These are phyloP conservation scores for Teunomyces lycoperdinae DNA, from an alignment of 805 yeast species.

Conservation along the genomic window DNA sequence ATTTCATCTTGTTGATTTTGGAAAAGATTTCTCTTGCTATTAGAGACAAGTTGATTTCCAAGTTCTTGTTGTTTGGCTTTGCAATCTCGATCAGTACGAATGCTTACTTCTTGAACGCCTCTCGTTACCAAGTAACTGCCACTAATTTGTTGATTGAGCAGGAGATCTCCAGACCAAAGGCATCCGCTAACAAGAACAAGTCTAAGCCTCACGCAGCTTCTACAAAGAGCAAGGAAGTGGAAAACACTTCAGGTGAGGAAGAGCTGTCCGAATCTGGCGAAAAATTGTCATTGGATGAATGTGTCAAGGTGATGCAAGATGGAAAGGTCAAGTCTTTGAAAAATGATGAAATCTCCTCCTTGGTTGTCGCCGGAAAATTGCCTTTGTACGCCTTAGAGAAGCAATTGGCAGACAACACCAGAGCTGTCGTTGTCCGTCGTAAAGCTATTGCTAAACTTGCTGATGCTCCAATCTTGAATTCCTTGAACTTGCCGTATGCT, in stretches of 20 bases:
- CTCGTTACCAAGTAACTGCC: constrained; percentile 60
- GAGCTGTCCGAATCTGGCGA: constrained; percentile 19
- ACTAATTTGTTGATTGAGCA: constrained; percentile 39
- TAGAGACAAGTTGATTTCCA: constrained; percentile 76
- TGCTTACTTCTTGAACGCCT: constrained; percentile 80
- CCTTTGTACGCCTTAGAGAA: constrained; percentile 95
- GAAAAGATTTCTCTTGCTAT: constrained; percentile 64
- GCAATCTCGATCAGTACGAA: constrained; percentile 77
- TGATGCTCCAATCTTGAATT: constrained; percentile 73
- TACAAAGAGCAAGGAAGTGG: background rate
- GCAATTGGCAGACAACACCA: constrained; percentile 78
- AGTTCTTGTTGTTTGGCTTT: constrained; percentile 68
- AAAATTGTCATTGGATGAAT: constrained; percentile 58
- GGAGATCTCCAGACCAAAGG: constrained; percentile 32
- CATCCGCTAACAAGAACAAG: constrained; percentile 2
- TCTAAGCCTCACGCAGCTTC: constrained; percentile 2
- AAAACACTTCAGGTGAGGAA: constrained; percentile 19
- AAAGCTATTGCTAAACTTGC: constrained; percentile 84
- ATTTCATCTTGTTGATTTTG: constrained; percentile 48
- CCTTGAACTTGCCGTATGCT: constrained; percentile 71
- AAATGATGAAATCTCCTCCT: constrained; percentile 69
- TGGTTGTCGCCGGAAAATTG: constrained; percentile 72
- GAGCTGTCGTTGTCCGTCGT: constrained; percentile 94
- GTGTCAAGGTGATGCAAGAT: constrained; percentile 58
- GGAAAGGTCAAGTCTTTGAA: constrained; percentile 67